A percentile compares a stretch with the other conserved stretches of the same genome.
Conservation (phyloP, 2,329 filamentous ascomycete genomes). For the Raffaelea arxii region DNA sequence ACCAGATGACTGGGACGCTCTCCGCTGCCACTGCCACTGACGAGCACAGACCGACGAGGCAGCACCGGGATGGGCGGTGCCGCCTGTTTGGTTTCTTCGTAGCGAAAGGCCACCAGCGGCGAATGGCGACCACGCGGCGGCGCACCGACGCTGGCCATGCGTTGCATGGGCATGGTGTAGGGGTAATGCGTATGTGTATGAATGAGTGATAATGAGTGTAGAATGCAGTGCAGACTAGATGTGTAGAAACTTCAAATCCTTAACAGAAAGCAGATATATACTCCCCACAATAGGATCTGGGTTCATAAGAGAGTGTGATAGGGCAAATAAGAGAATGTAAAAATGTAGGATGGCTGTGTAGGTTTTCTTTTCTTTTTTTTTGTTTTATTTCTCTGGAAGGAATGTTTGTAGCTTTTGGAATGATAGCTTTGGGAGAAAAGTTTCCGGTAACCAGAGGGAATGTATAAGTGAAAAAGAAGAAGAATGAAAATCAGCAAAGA, state of each 20-base stretch:
- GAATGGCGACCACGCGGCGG: constrained; percentile 29
- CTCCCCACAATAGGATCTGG: not conserved
- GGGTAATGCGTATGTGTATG: not conserved
- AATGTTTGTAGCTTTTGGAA: too few species aligned
- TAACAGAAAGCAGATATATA: too few species aligned
- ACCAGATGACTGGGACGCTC: constrained; percentile 27
- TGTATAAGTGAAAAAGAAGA: not conserved
- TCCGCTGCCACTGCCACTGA: too few species aligned
- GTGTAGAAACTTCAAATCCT: too few species aligned
- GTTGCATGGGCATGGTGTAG: constrained; percentile 27
- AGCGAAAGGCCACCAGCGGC: constrained; percentile 44
- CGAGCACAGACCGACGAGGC: constrained; percentile 13
- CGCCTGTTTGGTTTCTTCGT: constrained; percentile 50
- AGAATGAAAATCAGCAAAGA: not conserved
- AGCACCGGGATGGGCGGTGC: constrained; percentile 46
- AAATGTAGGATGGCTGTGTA: not conserved
- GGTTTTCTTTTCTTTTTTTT: not conserved
- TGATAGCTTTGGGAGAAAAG: too few species aligned
- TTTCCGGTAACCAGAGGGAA: too few species aligned
- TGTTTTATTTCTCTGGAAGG: not conserved
- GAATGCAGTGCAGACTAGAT: too few species aligned
- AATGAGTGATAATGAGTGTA: not conserved
- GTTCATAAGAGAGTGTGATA: not conserved
- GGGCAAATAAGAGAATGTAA: not conserved
- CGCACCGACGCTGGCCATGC: constrained; percentile 32